A percentile compares a stretch with the other conserved stretches of the same genome.
Conservation (phyloP, 169 alveolate species). For the Eimeria acervulina region DNA sequence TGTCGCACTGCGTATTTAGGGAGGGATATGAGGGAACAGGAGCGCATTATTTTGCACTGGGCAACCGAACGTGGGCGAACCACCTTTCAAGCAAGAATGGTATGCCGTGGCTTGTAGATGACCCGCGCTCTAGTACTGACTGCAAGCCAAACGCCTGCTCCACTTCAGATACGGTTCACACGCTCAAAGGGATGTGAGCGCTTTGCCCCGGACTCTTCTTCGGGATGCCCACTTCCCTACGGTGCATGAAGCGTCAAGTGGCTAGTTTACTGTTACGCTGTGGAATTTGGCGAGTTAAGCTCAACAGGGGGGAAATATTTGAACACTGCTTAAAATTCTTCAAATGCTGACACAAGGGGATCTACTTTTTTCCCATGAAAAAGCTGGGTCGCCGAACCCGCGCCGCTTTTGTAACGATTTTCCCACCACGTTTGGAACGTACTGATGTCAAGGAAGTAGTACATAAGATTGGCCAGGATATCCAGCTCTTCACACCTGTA, state of each 20-base stretch:
- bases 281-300: background rate
- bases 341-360: conserved; percentile 24
- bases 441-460: conserved; percentile 63
- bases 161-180: background rate
- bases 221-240: background rate
- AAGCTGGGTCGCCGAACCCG: background rate
- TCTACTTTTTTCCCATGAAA: background rate
- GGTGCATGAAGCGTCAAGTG: background rate
- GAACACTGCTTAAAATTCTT: conserved; percentile 35
- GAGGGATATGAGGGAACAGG: background rate
- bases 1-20: background rate
- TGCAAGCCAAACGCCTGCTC: background rate
- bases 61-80: background rate
- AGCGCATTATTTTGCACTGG: background rate
- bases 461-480: conserved; percentile 78
- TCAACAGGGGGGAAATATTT: background rate
- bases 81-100: background rate
- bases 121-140: background rate
- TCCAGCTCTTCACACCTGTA: conserved; percentile 79
- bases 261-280: background rate
- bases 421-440: conserved; percentile 74
- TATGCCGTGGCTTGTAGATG: background rate
- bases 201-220: background rate
- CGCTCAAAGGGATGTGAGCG: background rate
- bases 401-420: conserved; percentile 47